Evolutionary conservation across 768 basidiomycete genomes (phyloP).

Genomic region (Phaeotremella skinneri): DNA sequence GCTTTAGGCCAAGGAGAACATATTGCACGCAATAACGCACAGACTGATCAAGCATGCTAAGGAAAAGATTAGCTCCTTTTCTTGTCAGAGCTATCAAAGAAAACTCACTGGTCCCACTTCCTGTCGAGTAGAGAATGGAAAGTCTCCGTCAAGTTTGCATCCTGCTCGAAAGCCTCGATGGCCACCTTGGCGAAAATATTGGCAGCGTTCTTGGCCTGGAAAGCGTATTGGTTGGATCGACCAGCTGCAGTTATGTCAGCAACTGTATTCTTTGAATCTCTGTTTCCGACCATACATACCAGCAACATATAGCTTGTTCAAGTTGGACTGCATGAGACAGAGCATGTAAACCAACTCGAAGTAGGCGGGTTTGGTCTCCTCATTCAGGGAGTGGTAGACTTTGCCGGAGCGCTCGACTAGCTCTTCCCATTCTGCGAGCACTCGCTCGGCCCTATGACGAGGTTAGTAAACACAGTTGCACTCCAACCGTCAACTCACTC

Average conservation of each 20-base stretch:
- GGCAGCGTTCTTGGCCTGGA: conserved; percentile 64
- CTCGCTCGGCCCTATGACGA: conserved; percentile 66
- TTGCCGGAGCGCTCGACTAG: conserved; percentile 58
- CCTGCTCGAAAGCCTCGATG: conserved; percentile 61
- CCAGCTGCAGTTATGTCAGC: conserved; percentile 50
- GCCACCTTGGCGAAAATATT: conserved; percentile 62
- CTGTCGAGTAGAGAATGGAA: conserved; percentile 64
- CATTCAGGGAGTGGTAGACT: conserved; percentile 60
- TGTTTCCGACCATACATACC: conserved; percentile 50
- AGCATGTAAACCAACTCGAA: conserved; percentile 61
- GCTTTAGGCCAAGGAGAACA: conserved; percentile 54
- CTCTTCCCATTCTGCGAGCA: conserved; percentile 59
- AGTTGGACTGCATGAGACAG: conserved; percentile 60
- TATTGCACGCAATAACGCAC: too few relatives aligned
- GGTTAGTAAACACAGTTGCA: not conserved
- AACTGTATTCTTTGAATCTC: too few relatives aligned
- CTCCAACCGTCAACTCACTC: conserved; percentile 58
- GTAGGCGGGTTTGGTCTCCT: conserved; percentile 60
- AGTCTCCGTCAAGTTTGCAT: conserved; percentile 62
- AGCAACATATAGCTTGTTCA: conserved; percentile 61
- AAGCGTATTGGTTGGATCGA: conserved; percentile 62
- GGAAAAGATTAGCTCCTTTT: conserved; percentile 25
- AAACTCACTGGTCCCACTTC: conserved; percentile 64
- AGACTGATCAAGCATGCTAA: conserved; percentile 68
- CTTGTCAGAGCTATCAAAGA: not conserved